These are phyloP conservation scores for Vachellia collinsii DNA, from an alignment of 306 rosid genomes.

Conservation along the genomic window DNA sequence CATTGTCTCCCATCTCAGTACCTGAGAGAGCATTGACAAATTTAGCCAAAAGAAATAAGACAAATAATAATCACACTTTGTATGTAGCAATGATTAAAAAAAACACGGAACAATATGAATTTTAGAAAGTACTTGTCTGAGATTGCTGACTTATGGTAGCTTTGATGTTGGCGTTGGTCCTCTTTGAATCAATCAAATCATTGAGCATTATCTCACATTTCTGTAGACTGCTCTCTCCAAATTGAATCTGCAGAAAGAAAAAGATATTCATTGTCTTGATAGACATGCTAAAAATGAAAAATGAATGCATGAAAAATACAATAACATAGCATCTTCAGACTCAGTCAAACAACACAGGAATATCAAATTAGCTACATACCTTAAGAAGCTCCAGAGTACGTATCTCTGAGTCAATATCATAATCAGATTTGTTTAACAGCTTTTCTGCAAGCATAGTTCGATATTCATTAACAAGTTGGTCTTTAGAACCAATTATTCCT, in stretches of 20 bases:
- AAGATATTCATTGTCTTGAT: slow-evolving; percentile 35
- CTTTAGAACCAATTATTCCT: slow-evolving; percentile 92
- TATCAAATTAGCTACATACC: slow-evolving; percentile 46
- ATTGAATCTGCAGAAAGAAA: slow-evolving; percentile 73
- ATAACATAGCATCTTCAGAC: slow-evolving; percentile 30
- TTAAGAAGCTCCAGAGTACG: slow-evolving; percentile 96
- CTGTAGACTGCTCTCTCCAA: slow-evolving; percentile 97
- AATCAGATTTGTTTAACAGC: slow-evolving; percentile 92
- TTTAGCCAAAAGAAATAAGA: slow-evolving; percentile 20
- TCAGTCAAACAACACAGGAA: slow-evolving; percentile 29
- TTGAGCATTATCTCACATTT: slow-evolving; percentile 97
- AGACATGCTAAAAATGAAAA: slow-evolving; percentile 23
- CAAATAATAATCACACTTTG: slow-evolving; percentile 16
- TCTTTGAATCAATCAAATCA: slow-evolving; percentile 89
- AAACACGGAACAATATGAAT: slow-evolving; percentile 11
- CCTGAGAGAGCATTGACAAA: slow-evolving; percentile 47
- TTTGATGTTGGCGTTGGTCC: slow-evolving; percentile 76
- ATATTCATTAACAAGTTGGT: slow-evolving; percentile 92
- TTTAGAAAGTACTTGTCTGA: slow-evolving; percentile 50
- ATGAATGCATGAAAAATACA: slow-evolving; percentile 6
- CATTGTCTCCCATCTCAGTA: slow-evolving; percentile 45
- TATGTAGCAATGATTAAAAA: slow-evolving; percentile 17
- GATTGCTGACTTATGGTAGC: slow-evolving; percentile 74
- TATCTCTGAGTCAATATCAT: slow-evolving; percentile 91
- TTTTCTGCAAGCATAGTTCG: slow-evolving; percentile 99